These are phyloP conservation scores for Thielaviopsis ethacetica DNA, from an alignment of 2,329 filamentous ascomycete species.

Conservation along the genomic window DNA sequence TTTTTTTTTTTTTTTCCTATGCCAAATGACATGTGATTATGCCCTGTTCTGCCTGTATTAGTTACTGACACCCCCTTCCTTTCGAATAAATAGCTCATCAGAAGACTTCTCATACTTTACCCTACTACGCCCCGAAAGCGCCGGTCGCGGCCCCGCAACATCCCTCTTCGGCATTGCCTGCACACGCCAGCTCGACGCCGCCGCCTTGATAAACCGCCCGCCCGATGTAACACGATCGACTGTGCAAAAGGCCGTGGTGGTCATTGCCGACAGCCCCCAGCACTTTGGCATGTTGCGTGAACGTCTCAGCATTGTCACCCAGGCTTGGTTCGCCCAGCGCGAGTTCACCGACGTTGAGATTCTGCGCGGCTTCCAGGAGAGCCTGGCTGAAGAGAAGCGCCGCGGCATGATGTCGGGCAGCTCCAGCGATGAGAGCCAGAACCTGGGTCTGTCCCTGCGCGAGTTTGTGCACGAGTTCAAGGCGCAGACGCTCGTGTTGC, in stretches of 20 bases:
- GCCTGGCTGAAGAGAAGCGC: constrained; percentile 51
- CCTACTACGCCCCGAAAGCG: constrained; percentile 48
- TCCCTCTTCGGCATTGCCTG: constrained; percentile 94
- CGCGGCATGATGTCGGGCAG: constrained; percentile 43
- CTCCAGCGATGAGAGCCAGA: constrained; percentile 66
- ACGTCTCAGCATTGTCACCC: constrained; percentile 76
- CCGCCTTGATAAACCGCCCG: constrained; percentile 58
- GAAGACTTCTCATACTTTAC: constrained; percentile 99
- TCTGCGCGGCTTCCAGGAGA: constrained; percentile 78
- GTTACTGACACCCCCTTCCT: not conserved
- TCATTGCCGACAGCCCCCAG: constrained; percentile 81
- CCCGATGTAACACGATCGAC: constrained; percentile 91
- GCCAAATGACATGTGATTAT: not conserved
- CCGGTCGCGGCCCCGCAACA: constrained; percentile 38
- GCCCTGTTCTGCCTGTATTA: not conserved
- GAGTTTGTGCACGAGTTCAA: constrained; percentile 91
- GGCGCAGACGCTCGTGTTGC: constrained; percentile 80
- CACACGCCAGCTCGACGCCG: constrained; percentile 76
- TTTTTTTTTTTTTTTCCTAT: not conserved
- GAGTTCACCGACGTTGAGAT: constrained; percentile 91
- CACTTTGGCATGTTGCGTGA: constrained; percentile 83
- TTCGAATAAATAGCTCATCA: constrained; percentile 41
- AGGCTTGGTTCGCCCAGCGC: constrained; percentile 88
- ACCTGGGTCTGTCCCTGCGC: constrained; percentile 72
- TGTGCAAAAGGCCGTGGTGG: constrained; percentile 94